phyloP scores from a whole-genome alignment of 768 basidiomycete species.

The Amanita phalloides region DNA sequence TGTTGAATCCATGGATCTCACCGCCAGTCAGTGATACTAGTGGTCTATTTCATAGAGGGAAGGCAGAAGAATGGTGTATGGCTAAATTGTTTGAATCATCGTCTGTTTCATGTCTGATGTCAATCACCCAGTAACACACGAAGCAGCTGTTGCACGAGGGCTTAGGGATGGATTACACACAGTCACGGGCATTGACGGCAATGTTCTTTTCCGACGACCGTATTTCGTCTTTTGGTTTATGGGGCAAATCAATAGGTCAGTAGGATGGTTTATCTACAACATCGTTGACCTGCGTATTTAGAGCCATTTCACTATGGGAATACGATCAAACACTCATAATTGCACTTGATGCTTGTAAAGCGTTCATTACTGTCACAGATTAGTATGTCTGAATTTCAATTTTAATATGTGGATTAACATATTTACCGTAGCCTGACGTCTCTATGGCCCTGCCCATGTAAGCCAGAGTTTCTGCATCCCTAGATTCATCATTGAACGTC shows the following conservation, averaged over 20 bases:
- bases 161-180: conserved; percentile 49
- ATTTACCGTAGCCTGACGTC: conserved; percentile 28
- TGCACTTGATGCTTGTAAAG: conserved; percentile 52
- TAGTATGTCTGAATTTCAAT: conserved; percentile 24
- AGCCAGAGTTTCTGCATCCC: conserved; percentile 9
- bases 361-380: conserved; percentile 50
- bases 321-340: conserved; percentile 45
- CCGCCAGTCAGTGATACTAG: conserved; percentile 26
- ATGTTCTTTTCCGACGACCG: conserved; percentile 44
- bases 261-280: conserved; percentile 2
- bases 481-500: background rate
- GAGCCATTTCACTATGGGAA: conserved; percentile 49
- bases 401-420: conserved; percentile 6
- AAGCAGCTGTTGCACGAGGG: conserved; percentile 46
- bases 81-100: conserved; percentile 16
- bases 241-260: conserved; percentile 52
- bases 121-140: conserved; percentile 40
- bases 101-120: conserved; percentile 6
- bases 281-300: conserved; percentile 14
- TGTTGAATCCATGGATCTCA: background rate
- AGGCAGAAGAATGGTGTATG: conserved; percentile 59
- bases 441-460: conserved; percentile 58
- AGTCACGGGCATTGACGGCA: conserved; percentile 44
- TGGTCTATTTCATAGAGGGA: conserved; percentile 37
- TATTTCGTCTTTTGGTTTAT: conserved; percentile 72